These are phyloP conservation scores for Rhizopogon salebrosus DNA, from an alignment of 768 basidiomycete genomes.

Conservation along the genomic window DNA sequence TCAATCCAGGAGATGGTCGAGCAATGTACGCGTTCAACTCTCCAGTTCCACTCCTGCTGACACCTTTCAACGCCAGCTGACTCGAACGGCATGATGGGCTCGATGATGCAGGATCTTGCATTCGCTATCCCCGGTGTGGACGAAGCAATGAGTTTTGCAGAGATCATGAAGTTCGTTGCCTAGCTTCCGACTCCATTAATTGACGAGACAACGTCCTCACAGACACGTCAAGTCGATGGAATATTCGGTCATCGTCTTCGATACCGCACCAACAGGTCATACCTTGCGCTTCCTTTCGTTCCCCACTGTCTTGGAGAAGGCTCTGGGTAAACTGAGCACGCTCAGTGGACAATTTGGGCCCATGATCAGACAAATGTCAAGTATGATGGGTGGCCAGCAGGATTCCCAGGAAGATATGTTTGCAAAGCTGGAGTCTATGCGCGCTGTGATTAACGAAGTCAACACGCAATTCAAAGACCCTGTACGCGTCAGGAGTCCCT, in stretches of 20 bases:
- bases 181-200: background rate
- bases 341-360: constrained; percentile 95
- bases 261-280: constrained; percentile 98
- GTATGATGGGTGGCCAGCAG: constrained; percentile 91
- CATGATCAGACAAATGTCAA: constrained; percentile 94
- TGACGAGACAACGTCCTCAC: constrained; percentile 1
- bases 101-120: constrained; percentile 99
- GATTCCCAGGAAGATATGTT: constrained; percentile 98
- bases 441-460: constrained; percentile 94
- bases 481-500: constrained; percentile 39
- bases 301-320: constrained; percentile 96
- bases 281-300: constrained; percentile 99
- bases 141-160: constrained; percentile 99
- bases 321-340: constrained; percentile 87
- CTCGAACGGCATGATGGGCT: constrained; percentile 92
- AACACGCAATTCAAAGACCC: constrained; percentile 99
- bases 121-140: constrained; percentile 99
- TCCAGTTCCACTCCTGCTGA: background rate
- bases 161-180: constrained; percentile 92
- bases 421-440: constrained; percentile 95
- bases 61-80: constrained; percentile 48
- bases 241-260: constrained; percentile 99
- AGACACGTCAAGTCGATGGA: constrained; percentile 99
- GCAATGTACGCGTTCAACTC: constrained; percentile 56
- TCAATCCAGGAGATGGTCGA: constrained; percentile 99